Evolutionary conservation across 129 eudicot species (phyloP), one percentile per base, ranked within the genome.

Genomic region (Heracleum sosnowskyi): DNA sequence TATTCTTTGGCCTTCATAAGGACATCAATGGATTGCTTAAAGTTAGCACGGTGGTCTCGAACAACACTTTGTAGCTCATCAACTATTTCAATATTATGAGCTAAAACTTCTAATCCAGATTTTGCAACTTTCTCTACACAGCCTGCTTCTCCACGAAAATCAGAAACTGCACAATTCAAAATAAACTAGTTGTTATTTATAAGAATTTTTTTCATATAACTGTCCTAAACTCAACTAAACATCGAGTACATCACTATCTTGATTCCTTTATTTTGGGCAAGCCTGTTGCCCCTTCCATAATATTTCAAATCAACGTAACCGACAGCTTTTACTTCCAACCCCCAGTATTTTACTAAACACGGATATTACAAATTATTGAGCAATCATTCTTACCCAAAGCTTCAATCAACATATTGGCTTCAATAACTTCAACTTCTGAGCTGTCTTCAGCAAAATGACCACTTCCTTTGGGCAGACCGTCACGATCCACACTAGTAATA

Each of bases 361-460:
- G 4, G 37, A 44, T 44, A 31, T 44, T 9, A 74, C 40, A 42
- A 17, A 77, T 1, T 42, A 26, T 28, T 20, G 78, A 64, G 62
- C 24, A 66, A 69, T 4, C 22, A n/a, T 64, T 42, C 79, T 29
- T 95, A 95, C 98, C 98, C 84, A 95, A 86, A 78, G 98, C 97
- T 85, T 95, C 98, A 66, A 95, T 91, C 63, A 95, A 96, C 85
- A 90, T 95, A 28, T 80, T 81, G 70, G 98, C 84, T 90, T 95
- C 80, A 90, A 51, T 28, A 72, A 85, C 92, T 95, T 95, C 83
- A 95, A 72, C 57, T 88, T 95, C 88, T 91, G 97, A 49, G 91
- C 97, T 8, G 97, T 95, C 87, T 95, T n/a, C 97, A 33, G 97
- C 91, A 90, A 95, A 95, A 87, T 95, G 98, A 33, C 91, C 89